Evolutionary conservation across 805 yeast species (phyloP), one percentile per base, ranked within the genome.

Genomic region (Nakazawaea molendinolei): DNA sequence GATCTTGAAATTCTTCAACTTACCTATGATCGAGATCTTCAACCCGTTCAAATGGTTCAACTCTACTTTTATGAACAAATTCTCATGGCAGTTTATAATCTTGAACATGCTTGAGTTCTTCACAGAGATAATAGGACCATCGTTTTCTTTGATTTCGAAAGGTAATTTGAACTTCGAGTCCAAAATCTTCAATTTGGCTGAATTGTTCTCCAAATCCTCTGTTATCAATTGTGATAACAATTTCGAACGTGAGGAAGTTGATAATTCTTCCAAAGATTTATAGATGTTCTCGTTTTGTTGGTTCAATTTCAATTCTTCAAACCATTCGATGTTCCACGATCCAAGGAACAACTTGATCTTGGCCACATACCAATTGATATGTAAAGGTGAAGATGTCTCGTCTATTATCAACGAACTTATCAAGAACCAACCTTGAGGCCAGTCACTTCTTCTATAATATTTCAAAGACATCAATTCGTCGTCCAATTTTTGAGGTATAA

Each of bases 371-470:
- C 77, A 69, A 38, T 58, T 59, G 7, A 65, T 55, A 19, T 50
- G 56, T 4, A 63, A 24, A 58, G 17, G 60, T 53, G 36, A 20
- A 8, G 33, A 28, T 5, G 33, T 32, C 17, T 15, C 10, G n/a
- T 38, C 36, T 3, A 38, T 34, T 23, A 29, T 19, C 8, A 42
- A 55, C 19, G 67, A 58, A 31, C 60, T 61, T 3, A 70, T 58
- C 28, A 74, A 48, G 47, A 73, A 70, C 79, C 79, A 74, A 29
- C 71, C 67, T 8, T 67, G 52, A 0, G 79, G 79, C 79, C 79
- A 74, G 40, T 66, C 69, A 36, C 62, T 65, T 18, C 74, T 53
- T 20, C 76, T 52, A 47, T 65, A 74, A 42, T 67, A 68, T 16
- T 42, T 44, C 10, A 58, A 33, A 5, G 48, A 42, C 12, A 52